phyloP scores from a whole-genome alignment of 495 filamentous ascomycete species.

The Neurospora hispaniola region DNA sequence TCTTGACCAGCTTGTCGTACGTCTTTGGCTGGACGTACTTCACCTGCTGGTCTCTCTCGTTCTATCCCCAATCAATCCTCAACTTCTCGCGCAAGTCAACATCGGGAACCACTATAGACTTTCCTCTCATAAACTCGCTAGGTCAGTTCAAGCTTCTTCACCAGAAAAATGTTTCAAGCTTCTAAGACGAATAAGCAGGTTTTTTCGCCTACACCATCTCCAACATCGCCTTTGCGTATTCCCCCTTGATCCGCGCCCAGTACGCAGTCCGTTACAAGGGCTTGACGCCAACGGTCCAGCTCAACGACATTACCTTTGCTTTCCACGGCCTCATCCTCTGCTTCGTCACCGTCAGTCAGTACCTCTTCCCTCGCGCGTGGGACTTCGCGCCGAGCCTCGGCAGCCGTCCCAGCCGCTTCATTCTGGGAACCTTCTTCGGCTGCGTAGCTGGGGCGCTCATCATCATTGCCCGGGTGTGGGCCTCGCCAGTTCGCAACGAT shows the following conservation, averaged over 20 bases:
- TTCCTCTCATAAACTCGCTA: slow-evolving; percentile 68
- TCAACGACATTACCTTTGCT: slow-evolving; percentile 86
- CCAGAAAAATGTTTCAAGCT: neutral
- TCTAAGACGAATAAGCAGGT: slow-evolving; percentile 29
- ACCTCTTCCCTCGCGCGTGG: slow-evolving; percentile 61
- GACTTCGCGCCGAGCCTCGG: slow-evolving; percentile 52
- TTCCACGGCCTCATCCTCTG: slow-evolving; percentile 62
- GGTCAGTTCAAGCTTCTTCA: slow-evolving; percentile 34
- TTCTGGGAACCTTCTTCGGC: slow-evolving; percentile 57
- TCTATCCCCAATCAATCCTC: slow-evolving; percentile 79
- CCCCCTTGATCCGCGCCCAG: slow-evolving; percentile 61
- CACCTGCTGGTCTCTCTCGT: slow-evolving; percentile 73
- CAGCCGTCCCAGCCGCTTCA: slow-evolving; percentile 48
- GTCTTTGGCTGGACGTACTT: slow-evolving; percentile 52
- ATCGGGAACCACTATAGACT: slow-evolving; percentile 75
- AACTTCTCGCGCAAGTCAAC: slow-evolving; percentile 70
- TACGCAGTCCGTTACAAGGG: slow-evolving; percentile 72
- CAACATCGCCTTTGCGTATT: slow-evolving; percentile 64
- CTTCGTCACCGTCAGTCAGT: slow-evolving; percentile 57
- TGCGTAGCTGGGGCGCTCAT: slow-evolving; percentile 47
- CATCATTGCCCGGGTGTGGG: slow-evolving; percentile 46
- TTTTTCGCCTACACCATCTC: slow-evolving; percentile 66
- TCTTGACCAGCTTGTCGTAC: slow-evolving; percentile 33
- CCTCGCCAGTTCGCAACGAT: slow-evolving; percentile 41
- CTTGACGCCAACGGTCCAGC: slow-evolving; percentile 68